Base-by-base conservation (phyloP, 2,329 filamentous ascomycete genomes). In the Sporothrix brunneoviolacea region DNA sequence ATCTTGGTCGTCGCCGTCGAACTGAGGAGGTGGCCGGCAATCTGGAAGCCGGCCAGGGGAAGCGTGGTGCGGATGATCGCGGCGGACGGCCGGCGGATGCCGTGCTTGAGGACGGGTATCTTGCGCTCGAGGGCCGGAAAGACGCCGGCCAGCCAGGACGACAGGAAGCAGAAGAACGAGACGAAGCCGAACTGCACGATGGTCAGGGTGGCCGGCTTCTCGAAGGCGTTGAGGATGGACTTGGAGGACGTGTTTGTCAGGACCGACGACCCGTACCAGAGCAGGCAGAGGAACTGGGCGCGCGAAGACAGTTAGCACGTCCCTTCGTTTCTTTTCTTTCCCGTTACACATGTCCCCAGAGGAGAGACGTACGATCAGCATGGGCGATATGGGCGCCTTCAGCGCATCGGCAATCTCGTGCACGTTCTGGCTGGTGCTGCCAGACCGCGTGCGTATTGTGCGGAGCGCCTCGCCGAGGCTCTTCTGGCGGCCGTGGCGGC, bases 201-300 rank as follows among this genome's bases (percentile, higher is more conserved):
- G 2, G 91, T 97, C 60, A 97, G 78, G 18, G 91, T 96, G 28
- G 93, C 86, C 2, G 91, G 91, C 68, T 89, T 93, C 52, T 88
- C 83, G 58, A 96, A 88, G 38, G 88, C 87, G 59, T 89, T 96
- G 55, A 97, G 76, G 62, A 98, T 98, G 16, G 91, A 88, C 71
- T 98, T 98, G 47, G 93, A 96, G 21, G 93, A 97, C 2, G 93
- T 96, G 66, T 97, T 98, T 55, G 93, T 96, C 59, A 97, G 74
- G 55, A 94, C 93, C 38, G 91, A 97, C 21, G 91, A 95, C 65
- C 87, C 79, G 73, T 97, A 98, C 93, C 93, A 97, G 63, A 91
- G 70, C 52, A 91, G 71, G 69, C 91, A 97, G 43, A 96, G 82
- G 45, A 79, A 69, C 91, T 96, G 30, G 3, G 30, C n/a, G n/a